Conservation (phyloP, 2,329 filamentous ascomycete genomes). For the Thielaviopsis euricoi region DNA sequence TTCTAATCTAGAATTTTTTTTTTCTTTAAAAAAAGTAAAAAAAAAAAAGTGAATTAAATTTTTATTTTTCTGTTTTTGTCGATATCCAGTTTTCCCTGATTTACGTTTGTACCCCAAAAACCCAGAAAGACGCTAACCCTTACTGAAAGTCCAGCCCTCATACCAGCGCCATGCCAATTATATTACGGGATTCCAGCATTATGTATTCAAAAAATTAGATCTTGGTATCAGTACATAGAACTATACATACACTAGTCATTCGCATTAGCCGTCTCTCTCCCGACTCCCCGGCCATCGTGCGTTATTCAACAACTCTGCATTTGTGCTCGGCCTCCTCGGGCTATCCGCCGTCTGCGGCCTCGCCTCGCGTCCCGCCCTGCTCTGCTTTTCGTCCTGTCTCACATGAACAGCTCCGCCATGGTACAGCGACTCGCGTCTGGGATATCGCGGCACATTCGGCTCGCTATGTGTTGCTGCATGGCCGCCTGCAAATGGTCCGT, state of each 20-base stretch:
- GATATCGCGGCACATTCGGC: conserved; percentile 35
- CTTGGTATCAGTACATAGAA: neutral
- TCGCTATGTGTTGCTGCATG: conserved; percentile 49
- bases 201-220: neutral
- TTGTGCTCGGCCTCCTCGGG: conserved; percentile 7
- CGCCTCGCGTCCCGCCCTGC: neutral
- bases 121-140: no score
- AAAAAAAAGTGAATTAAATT: no score
- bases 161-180: no score
- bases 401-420: conserved; percentile 11
- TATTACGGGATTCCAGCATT: neutral
- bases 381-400: conserved; percentile 18
- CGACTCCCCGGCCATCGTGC: neutral
- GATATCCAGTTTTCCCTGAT: no score
- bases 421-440: conserved; percentile 28
- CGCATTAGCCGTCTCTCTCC: neutral
- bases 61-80: no score
- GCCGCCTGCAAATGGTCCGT: conserved; percentile 21
- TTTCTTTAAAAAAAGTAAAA: no score
- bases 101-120: no score
- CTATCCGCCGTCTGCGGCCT: conserved; percentile 3
- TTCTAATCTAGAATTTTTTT: no score
- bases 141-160: no score
- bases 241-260: neutral
- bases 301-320: conserved; percentile 3